These are phyloP conservation scores for Lactuca saligna DNA, from an alignment of 129 eudicot species.

Conservation along the genomic window DNA sequence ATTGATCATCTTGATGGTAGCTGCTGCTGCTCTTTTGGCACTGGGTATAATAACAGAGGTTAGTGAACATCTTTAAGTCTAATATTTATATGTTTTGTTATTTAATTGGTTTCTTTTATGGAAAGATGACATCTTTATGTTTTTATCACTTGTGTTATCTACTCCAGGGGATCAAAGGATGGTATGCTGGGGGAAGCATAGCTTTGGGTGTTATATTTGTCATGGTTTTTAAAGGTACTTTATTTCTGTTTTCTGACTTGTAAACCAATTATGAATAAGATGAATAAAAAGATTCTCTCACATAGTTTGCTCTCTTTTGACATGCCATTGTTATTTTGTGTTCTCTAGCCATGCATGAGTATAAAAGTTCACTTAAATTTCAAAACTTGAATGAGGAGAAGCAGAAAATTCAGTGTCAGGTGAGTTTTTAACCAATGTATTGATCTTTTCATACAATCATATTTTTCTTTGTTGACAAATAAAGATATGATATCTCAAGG, in stretches of 20 bases:
- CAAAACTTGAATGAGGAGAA: conserved; percentile 24
- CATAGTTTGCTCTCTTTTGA: neutral
- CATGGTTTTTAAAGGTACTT: conserved; percentile 69
- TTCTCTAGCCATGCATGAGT: conserved; percentile 80
- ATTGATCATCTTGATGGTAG: neutral
- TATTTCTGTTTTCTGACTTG: too few species aligned
- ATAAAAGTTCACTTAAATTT: conserved; percentile 83
- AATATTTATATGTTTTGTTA: too few species aligned
- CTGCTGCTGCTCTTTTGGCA: conserved; percentile 39
- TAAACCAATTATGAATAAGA: too few species aligned
- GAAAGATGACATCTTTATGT: conserved; percentile 1
- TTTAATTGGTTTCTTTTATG: neutral
- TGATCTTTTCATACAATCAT: conserved; percentile 5
- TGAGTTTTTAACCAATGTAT: too few species aligned
- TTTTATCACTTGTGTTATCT: neutral
- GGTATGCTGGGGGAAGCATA: conserved; percentile 92
- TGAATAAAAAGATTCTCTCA: too few species aligned
- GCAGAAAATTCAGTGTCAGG: too few species aligned
- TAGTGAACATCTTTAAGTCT: neutral
- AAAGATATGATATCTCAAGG: conserved; percentile 39
- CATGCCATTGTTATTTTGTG: neutral
- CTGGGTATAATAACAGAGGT: conserved; percentile 23
- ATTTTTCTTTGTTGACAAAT: conserved; percentile 9
- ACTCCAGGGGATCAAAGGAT: conserved; percentile 65
- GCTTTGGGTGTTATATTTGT: conserved; percentile 66